Base-by-base conservation (phyloP, 306 rosid genomes). In the Sindora glabra region DNA sequence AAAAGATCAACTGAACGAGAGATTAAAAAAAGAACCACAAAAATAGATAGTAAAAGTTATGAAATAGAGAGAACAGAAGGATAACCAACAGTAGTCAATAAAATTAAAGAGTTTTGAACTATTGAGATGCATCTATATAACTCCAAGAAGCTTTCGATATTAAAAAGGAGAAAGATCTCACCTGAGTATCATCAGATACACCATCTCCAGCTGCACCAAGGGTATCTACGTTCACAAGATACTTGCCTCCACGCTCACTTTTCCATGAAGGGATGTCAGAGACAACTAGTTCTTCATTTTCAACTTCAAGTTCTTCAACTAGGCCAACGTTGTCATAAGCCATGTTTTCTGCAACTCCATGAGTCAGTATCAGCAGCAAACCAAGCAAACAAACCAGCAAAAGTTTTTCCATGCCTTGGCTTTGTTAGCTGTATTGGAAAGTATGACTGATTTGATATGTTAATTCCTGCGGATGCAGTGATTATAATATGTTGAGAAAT, bases 151-250 rank as follows among this genome's bases (percentile, higher is more conserved):
- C n/a, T n/a, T n/a, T n/a, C n/a, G n/a, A n/a, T n/a, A n/a, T n/a
- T n/a, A n/a, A n/a, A n/a, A n/a, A n/a, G n/a, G n/a, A n/a, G n/a
- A n/a, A n/a, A n/a, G n/a, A n/a, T n/a, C n/a, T n/a, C 52, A 80
- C 99, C 97, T 72, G 79, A 41, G 95, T 86, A 76, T 92, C 90
- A 68, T 86, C 99, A 71, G 85, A 70, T 83, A 80, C 78, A 71
- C 94, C 90, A 65, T 86, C 74, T 67, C 96, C 99, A 73, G 63
- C 82, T 10, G 99, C 95, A 15, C 85, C 89, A 45, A 89, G 82
- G 82, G 94, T 84, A 74, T 94, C 99, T 49, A 94, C 83, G 55
- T 89, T 89, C 56, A 89, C 97, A 56, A 94, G 94, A 89, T 81
- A 80, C 73, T 84, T 89, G 46, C 87, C 81, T 8, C 95, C 97